phyloP scores from a whole-genome alignment of 495 filamentous ascomycete species.

The Penicillium coprophilum region DNA sequence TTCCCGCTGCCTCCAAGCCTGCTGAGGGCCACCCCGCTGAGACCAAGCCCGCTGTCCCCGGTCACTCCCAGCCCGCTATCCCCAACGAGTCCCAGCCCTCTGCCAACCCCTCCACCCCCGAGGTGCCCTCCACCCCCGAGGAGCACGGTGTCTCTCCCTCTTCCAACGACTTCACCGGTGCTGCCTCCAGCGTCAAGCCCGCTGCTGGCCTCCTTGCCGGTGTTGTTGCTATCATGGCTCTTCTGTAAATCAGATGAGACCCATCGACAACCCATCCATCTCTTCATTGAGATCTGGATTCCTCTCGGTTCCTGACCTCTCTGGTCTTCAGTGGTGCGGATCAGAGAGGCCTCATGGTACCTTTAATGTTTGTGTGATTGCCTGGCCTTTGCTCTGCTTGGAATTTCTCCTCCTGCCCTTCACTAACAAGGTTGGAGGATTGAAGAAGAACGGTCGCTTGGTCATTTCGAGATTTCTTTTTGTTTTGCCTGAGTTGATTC shows the following conservation, averaged over 20 bases:
- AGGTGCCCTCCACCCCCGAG: slow-evolving; percentile 19
- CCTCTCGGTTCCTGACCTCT: slow-evolving; percentile 3
- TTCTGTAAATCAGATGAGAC: slow-evolving; percentile 36
- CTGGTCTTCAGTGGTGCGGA: slow-evolving; percentile 24
- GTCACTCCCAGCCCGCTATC: slow-evolving; percentile 11
- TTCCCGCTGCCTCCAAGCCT: slow-evolving; percentile 7
- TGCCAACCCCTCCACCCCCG: neutral
- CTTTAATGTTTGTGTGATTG: slow-evolving; percentile 13
- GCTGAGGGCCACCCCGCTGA: slow-evolving; percentile 5
- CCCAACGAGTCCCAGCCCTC: slow-evolving; percentile 9
- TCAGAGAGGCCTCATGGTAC: neutral
- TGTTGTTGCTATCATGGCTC: slow-evolving; percentile 41
- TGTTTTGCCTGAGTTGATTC: slow-evolving; percentile 16
- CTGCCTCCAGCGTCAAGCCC: slow-evolving; percentile 38
- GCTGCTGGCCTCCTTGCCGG: slow-evolving; percentile 39
- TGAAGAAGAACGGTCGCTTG: slow-evolving; percentile 23
- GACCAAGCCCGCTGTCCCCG: slow-evolving; percentile 1
- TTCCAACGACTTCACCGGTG: slow-evolving; percentile 32
- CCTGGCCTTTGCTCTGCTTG: slow-evolving; percentile 17
- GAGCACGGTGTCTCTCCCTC: slow-evolving; percentile 12
- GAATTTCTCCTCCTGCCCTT: slow-evolving; percentile 6
- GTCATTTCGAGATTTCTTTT: slow-evolving; percentile 29
- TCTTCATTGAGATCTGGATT: neutral
- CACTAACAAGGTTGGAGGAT: slow-evolving; percentile 7
- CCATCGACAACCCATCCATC: slow-evolving; percentile 1